phyloP scores from a whole-genome alignment of 495 filamentous ascomycete genomes.

The Daldinia caldariorum region DNA sequence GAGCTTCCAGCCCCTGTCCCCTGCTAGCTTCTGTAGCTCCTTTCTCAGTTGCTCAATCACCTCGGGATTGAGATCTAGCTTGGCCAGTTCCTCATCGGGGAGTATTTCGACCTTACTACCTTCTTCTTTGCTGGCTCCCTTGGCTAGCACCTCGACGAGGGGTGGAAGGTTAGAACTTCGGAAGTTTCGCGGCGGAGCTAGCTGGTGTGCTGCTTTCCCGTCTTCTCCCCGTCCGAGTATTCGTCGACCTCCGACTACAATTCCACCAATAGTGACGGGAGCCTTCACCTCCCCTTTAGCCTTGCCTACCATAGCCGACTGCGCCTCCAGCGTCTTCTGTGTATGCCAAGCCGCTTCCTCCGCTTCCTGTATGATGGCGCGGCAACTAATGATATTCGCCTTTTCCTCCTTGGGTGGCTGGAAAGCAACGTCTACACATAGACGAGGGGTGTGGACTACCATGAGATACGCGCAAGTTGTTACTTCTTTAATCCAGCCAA shows the following conservation, averaged over 20 bases:
- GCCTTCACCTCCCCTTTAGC: constrained; percentile 47
- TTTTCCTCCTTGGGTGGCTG: constrained; percentile 83
- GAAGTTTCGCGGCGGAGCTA: constrained; percentile 52
- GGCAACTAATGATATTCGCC: constrained; percentile 81
- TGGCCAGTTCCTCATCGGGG: constrained; percentile 70
- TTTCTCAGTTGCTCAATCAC: constrained; percentile 71
- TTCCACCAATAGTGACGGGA: constrained; percentile 57
- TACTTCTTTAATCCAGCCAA: constrained; percentile 94
- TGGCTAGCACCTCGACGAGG: constrained; percentile 51
- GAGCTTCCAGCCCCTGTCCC: constrained; percentile 66
- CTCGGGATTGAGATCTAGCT: constrained; percentile 74
- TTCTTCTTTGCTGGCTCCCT: constrained; percentile 58
- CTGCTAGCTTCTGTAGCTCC: constrained; percentile 61
- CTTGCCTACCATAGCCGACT: constrained; percentile 59
- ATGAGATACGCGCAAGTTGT: constrained; percentile 94
- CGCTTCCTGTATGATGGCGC: constrained; percentile 70
- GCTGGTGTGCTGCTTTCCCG: constrained; percentile 51
- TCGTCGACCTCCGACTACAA: constrained; percentile 66
- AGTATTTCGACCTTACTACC: constrained; percentile 65
- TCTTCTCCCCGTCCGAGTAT: constrained; percentile 55
- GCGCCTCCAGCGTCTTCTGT: constrained; percentile 62
- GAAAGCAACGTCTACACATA: constrained; percentile 94
- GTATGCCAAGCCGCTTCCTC: constrained; percentile 67
- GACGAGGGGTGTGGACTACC: constrained; percentile 90
- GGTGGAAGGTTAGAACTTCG: constrained; percentile 31